Conservation (phyloP, 352 stramenopile species). For the Thalassiosira gravida region DNA sequence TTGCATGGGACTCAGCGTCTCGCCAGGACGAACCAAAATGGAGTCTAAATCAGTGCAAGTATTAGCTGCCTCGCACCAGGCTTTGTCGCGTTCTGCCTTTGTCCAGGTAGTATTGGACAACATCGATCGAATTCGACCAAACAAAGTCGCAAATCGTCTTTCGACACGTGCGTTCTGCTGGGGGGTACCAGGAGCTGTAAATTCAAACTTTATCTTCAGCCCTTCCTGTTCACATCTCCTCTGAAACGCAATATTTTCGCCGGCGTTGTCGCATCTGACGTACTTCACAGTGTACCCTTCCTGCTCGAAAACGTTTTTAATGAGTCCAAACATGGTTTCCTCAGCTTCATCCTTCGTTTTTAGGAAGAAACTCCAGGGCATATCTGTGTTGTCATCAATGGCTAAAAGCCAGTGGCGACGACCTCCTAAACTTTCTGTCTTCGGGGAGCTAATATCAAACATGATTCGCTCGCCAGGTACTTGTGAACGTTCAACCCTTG, state of each 20-base stretch:
- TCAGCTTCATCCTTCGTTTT: slow-evolving; percentile 24
- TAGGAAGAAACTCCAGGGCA: slow-evolving; percentile 35
- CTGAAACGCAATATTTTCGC: slow-evolving; percentile 41
- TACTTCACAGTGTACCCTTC: slow-evolving; percentile 17
- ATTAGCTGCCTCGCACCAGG: slow-evolving; percentile 23
- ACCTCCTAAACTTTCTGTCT: slow-evolving; percentile 17
- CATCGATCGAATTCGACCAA: slow-evolving; percentile 17
- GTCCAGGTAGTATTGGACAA: not conserved
- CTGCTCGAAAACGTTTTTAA: no score
- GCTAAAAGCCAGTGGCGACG: slow-evolving; percentile 27
- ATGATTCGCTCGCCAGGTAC: slow-evolving; percentile 36
- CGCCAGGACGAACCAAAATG: slow-evolving; percentile 3
- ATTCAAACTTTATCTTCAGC: slow-evolving; percentile 51
- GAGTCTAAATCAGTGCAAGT: slow-evolving; percentile 14
- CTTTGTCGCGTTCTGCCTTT: not conserved
- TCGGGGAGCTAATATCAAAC: slow-evolving; percentile 45
- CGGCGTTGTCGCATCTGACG: slow-evolving; percentile 60
- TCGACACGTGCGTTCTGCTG: slow-evolving; percentile 62
- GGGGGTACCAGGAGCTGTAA: slow-evolving; percentile 52
- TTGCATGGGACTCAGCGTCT: slow-evolving; percentile 15
- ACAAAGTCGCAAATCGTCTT: slow-evolving; percentile 47
- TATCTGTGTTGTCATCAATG: slow-evolving; percentile 40
- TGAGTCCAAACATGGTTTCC: slow-evolving; percentile 5
- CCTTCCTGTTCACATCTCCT: slow-evolving; percentile 20
- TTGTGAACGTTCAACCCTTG: slow-evolving; percentile 5